These are phyloP conservation scores for Candida coleopterorum DNA, from an alignment of 805 yeast genomes.

Conservation along the genomic window DNA sequence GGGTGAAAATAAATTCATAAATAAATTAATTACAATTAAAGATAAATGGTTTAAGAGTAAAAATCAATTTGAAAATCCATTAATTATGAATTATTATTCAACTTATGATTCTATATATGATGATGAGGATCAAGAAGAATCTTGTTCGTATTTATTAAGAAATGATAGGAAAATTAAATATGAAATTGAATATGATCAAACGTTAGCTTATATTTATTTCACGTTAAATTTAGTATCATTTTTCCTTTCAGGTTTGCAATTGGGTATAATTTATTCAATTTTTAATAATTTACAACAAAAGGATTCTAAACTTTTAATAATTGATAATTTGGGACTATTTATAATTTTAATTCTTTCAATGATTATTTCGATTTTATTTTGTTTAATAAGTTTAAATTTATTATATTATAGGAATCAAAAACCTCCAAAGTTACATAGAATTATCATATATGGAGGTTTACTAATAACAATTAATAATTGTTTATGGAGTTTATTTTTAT, in stretches of 20 bases:
- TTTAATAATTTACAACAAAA: conserved; percentile 5
- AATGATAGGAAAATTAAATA: conserved; percentile 21
- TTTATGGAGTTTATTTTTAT: conserved; percentile 11
- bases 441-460: conserved; percentile 13
- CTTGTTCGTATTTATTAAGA: conserved; percentile 18
- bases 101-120: conserved; percentile 30
- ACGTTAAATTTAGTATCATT: conserved; percentile 29
- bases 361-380: conserved; percentile 27
- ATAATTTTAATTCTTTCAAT: conserved; percentile 27
- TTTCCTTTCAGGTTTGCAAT: conserved; percentile 35
- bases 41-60: conserved; percentile 12
- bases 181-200: conserved; percentile 31
- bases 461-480: conserved; percentile 12
- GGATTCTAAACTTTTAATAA: conserved; percentile 19
- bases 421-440: conserved; percentile 20
- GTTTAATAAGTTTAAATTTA: conserved; percentile 32
- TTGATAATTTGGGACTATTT: conserved; percentile 30
- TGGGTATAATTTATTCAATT: conserved; percentile 35
- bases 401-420: conserved; percentile 25
- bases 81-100: conserved; percentile 8
- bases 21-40: conserved; percentile 18
- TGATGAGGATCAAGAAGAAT: conserved; percentile 33
- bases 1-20: conserved; percentile 14
- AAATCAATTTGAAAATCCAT: conserved; percentile 6
- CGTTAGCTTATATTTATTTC: conserved; percentile 32